A percentile compares a stretch with the other conserved stretches of the same genome.
phyloP scores from a whole-genome alignment of 2,329 filamentous ascomycete genomes.

The Colletotrichum godetiae region DNA sequence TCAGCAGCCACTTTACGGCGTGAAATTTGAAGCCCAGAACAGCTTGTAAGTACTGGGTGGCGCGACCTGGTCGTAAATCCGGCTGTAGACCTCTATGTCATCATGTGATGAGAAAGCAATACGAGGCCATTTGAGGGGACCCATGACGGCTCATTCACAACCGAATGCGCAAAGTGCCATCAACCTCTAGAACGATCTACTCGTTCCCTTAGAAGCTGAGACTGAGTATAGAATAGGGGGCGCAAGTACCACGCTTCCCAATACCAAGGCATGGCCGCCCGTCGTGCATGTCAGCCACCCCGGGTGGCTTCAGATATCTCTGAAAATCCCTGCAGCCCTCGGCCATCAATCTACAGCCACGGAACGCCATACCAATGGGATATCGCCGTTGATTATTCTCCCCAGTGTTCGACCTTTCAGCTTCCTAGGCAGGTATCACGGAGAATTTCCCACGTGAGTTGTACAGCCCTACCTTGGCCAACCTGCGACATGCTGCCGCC shows the following conservation, averaged over 20 bases:
- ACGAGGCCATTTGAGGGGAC: neutral
- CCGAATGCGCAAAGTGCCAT: neutral
- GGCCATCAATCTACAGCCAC: constrained; percentile 5
- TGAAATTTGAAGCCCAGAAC: neutral
- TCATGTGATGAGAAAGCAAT: neutral
- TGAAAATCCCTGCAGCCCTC: neutral
- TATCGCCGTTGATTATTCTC: neutral
- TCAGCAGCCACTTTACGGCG: neutral
- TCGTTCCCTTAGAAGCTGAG: neutral
- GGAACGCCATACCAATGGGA: neutral
- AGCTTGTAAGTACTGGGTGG: neutral
- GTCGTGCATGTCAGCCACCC: neutral
- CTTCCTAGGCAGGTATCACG: neutral
- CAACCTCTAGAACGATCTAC: neutral
- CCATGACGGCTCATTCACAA: neutral
- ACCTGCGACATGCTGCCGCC: neutral
- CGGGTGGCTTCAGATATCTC: neutral
- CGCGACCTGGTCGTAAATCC: neutral
- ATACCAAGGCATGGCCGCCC: neutral
- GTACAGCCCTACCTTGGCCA: neutral
- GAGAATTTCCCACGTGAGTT: constrained; percentile 6
- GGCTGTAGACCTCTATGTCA: neutral
- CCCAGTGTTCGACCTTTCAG: neutral
- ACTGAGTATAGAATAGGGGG: neutral
- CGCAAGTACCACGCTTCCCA: too few species aligned